phyloP scores from a whole-genome alignment of 306 rosid genomes.

The Quercus mongolica region DNA sequence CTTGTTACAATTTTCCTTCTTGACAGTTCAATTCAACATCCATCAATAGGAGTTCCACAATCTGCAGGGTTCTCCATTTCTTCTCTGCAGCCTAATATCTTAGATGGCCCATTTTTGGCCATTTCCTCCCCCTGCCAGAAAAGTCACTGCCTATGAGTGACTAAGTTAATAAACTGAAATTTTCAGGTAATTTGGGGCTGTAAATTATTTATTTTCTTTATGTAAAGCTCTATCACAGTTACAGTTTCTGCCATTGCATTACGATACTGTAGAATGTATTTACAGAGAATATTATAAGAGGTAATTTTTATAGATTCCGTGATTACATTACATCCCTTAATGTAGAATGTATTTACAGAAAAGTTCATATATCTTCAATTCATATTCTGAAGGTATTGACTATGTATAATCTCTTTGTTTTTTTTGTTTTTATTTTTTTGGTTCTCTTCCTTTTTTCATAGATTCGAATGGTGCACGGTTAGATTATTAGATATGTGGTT shows the following conservation, averaged over 20 bases:
- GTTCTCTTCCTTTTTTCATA: no score
- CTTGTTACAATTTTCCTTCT: not conserved
- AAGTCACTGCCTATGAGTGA: slow-evolving; percentile 55
- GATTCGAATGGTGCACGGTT: no score
- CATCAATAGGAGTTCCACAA: slow-evolving; percentile 53
- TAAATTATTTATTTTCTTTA: not conserved
- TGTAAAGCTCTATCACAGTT: slow-evolving; percentile 1
- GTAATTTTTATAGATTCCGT: not conserved
- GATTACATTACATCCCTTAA: not conserved
- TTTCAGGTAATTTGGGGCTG: not conserved
- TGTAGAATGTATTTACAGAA: not conserved
- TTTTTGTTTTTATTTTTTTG: no score
- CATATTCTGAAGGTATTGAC: not conserved
- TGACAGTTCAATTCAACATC: slow-evolving; percentile 68
- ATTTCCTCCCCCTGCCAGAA: slow-evolving; percentile 61
- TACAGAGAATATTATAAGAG: not conserved
- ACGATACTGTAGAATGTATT: slow-evolving; percentile 4
- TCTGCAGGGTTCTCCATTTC: slow-evolving; percentile 66
- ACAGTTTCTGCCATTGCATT: not conserved
- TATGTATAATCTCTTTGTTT: no score
- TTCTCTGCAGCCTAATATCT: slow-evolving; percentile 74
- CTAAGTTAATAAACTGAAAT: not conserved
- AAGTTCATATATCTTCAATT: not conserved
- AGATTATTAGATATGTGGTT: no score
- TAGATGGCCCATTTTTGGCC: slow-evolving; percentile 58